Base-by-base conservation (phyloP, 73 alveolate genomes). In the Tetrahymena borealis region DNA sequence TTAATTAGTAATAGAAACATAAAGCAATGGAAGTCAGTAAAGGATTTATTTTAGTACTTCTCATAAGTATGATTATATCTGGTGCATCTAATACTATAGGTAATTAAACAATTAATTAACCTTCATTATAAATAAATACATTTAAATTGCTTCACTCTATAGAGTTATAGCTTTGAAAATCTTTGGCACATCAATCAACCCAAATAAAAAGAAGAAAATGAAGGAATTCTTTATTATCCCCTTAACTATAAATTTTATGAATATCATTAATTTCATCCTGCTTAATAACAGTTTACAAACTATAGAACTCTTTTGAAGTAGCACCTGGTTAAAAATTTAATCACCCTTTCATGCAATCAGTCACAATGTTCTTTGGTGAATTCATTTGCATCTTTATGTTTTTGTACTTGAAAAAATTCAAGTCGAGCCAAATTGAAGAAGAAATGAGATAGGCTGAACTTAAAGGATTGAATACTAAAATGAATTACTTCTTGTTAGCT, bases 311-410 rank as follows among this genome's bases (percentile, higher is more conserved):
- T 11, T 78, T 79, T 35, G 77, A 33, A 28, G 39, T 92, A 18
- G 92, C 85, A 10, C 85, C 90, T 78, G 90, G 95, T 16, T 32
- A 78, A 12, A 92, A 39, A 78, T 92, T 92, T 78, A 92, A 40
- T 0, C 95, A 92, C 39, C 93, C 94, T n/a, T 92, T 78, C 33
- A 78, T 92, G 95, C 79, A 92, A 92, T 91, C 95, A 18, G 90
- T 92, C 20, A 38, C 90, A 28, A 92, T 92, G 95, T 78, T 92
- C 39, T 78, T 92, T 39, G 95, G 93, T 20, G 95, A 92, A 78
- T 77, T 91, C 16, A 42, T 39, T 78, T 92, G 93, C 41, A 35
- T 92, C 7, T 38, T 92, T 15, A 39, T 78, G 77, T 92, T 78
- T 37, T 92, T 24, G 15, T 39, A 11, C 33, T 24, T 92, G 42